Conservation (phyloP, 805 yeast genomes). For the Candida sphagnicola region DNA sequence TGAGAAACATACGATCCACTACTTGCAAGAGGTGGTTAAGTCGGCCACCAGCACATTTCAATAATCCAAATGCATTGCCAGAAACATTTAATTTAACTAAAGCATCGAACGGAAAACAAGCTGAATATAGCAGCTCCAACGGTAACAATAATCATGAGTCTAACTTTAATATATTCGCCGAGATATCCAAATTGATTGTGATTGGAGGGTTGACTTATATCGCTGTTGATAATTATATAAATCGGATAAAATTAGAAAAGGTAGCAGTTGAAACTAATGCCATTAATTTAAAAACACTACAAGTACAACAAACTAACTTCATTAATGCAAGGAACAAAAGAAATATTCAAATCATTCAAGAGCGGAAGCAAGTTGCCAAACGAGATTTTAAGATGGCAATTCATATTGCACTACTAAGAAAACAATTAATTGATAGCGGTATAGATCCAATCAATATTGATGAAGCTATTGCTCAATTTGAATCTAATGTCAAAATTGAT, state of each 20-base stretch:
- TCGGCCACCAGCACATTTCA: slow-evolving; percentile 22
- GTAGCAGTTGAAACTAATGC: slow-evolving; percentile 30
- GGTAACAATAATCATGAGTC: background rate
- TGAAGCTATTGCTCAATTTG: slow-evolving; percentile 50
- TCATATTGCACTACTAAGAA: slow-evolving; percentile 62
- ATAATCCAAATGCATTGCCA: slow-evolving; percentile 17
- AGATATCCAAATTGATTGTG: slow-evolving; percentile 39
- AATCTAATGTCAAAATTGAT: slow-evolving; percentile 54
- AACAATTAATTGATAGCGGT: slow-evolving; percentile 57
- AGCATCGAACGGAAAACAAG: background rate
- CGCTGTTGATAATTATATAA: slow-evolving; percentile 49
- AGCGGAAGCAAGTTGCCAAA: slow-evolving; percentile 44
- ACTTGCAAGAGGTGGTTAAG: background rate
- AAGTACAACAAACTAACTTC: slow-evolving; percentile 45
- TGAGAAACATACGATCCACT: background rate
- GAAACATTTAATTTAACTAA: background rate
- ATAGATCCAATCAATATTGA: slow-evolving; percentile 55
- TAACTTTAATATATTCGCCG: slow-evolving; percentile 13
- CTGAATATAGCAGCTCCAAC: no score
- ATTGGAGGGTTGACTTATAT: slow-evolving; percentile 43
- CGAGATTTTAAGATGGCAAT: slow-evolving; percentile 57
- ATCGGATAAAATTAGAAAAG: slow-evolving; percentile 36
- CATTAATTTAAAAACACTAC: slow-evolving; percentile 33
- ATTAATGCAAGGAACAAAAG: slow-evolving; percentile 48
- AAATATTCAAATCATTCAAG: slow-evolving; percentile 50